These are phyloP conservation scores for Globisporangium paddicum DNA, from an alignment of 352 stramenopile species.

Conservation along the genomic window DNA sequence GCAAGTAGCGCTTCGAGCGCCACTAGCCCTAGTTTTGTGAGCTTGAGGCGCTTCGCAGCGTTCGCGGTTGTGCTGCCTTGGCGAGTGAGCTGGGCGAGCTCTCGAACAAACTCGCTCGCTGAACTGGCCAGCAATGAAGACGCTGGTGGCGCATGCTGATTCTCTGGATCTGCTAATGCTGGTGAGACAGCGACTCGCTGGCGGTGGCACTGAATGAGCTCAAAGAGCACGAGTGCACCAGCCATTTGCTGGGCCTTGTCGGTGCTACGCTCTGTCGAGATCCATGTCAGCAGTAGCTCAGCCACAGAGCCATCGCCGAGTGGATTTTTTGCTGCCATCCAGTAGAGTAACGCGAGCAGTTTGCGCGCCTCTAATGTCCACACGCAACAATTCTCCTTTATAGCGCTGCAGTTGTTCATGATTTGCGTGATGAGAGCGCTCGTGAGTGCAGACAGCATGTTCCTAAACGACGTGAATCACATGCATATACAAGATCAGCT, in stretches of 20 bases:
- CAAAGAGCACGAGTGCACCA: conserved; percentile 54
- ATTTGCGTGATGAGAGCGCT: conserved; percentile 35
- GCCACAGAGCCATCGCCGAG: conserved; percentile 16
- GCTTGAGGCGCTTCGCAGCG: conserved; percentile 22
- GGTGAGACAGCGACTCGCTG: not conserved
- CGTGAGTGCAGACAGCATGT: conserved; percentile 40
- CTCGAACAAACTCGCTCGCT: not conserved
- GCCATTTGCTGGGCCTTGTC: conserved; percentile 52
- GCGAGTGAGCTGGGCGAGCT: conserved; percentile 3
- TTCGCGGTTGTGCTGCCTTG: not conserved
- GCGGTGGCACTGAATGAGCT: conserved; percentile 41
- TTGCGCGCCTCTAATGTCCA: conserved; percentile 49
- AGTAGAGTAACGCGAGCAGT: conserved; percentile 42
- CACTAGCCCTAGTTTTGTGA: conserved; percentile 44
- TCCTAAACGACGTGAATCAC: conserved; percentile 13
- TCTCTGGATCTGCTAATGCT: not conserved
- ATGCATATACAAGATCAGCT: not conserved
- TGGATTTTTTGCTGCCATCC: conserved; percentile 25
- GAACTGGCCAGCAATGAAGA: conserved; percentile 1
- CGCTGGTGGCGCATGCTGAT: not conserved
- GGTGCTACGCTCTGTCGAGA: conserved; percentile 7
- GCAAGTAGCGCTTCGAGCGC: conserved; percentile 49
- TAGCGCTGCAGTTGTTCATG: conserved; percentile 33
- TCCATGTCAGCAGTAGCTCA: conserved; percentile 29
- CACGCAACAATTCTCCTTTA: conserved; percentile 50